A percentile compares a stretch with the other conserved stretches of the same genome.
These are phyloP conservation scores for Leishmania mexicana DNA, from an alignment of 208 protist species.

Conservation along the genomic window DNA sequence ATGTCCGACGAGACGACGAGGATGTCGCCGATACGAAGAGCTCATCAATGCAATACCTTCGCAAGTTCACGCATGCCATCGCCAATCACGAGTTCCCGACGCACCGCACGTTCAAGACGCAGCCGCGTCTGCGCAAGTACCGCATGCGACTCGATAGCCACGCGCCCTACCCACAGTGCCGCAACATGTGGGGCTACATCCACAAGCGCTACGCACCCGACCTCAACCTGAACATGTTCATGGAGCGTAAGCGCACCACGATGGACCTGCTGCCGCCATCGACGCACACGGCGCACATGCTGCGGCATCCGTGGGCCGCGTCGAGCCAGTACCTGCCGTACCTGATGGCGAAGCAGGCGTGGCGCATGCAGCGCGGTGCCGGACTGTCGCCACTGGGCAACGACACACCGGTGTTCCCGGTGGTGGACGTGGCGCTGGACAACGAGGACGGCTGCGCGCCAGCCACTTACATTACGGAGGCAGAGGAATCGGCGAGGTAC, in stretches of 20 bases:
- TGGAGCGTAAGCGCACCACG: slow-evolving; percentile 7
- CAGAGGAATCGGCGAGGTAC: slow-evolving; percentile 2
- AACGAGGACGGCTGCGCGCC: slow-evolving; percentile 29
- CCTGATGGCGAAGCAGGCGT: slow-evolving; percentile 27
- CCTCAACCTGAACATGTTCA: slow-evolving; percentile 23
- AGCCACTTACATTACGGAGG: slow-evolving; percentile 20
- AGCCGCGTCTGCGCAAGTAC: slow-evolving; percentile 22
- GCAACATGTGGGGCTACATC: slow-evolving; percentile 26
- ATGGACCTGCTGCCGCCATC: slow-evolving; percentile 19
- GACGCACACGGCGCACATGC: slow-evolving; percentile 25
- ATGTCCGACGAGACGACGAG: too few relatives aligned
- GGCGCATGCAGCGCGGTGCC: slow-evolving; percentile 16
- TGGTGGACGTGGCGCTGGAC: slow-evolving; percentile 24
- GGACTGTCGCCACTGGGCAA: background rate
- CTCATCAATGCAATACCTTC: background rate
- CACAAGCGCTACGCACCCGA: slow-evolving; percentile 24
- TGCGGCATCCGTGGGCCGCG: slow-evolving; percentile 24
- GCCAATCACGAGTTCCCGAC: slow-evolving; percentile 7
- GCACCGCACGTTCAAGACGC: slow-evolving; percentile 2
- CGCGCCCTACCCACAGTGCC: slow-evolving; percentile 21
- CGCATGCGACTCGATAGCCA: slow-evolving; percentile 23
- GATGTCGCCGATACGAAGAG: background rate
- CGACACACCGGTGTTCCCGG: slow-evolving; percentile 15
- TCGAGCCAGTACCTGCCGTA: slow-evolving; percentile 26
- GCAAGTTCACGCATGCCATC: too few relatives aligned